Evolutionary conservation across 2,329 filamentous ascomycete species (phyloP), one percentile per base, ranked within the genome.

Genomic region (Botrytis elliptica): DNA sequence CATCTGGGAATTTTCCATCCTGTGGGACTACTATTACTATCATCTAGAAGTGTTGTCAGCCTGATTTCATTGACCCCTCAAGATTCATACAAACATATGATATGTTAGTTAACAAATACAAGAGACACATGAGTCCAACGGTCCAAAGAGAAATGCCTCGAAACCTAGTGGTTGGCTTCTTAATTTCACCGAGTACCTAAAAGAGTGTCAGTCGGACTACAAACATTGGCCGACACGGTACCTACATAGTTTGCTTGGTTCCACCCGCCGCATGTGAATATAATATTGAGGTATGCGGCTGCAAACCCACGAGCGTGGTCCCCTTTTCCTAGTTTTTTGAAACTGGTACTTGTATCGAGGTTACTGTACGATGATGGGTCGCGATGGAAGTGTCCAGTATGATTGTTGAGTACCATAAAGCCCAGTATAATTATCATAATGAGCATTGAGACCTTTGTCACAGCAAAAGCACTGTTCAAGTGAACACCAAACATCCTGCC

Each of bases 401-500:
- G 71, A 33, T 72, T 69, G 36, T 72, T 72, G 20, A 72, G 29
- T 12, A 69, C 64, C 40, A 72, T 49, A 9, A 77, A 76, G 18
- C 83, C 84, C 22, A 82, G 77, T 12, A 78, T 74, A 49, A 84
- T 81, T 57, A 88, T 85, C n/a, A 85, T 80, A 1, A 87, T 72
- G 2, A 89, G 82, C 4, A 88, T 84, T 46, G 81, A 76, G 2
- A 87, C 78, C 75, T 89, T 89, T 74, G 86, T 77, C 1, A 84
- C 78, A 4, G 86, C 86, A 42, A 89, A 81, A 25, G 82, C 49
- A 75, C 88, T 88, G 77, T 86, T 86, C 42, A 88, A 77, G 38
- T 81, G 78, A 60, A 88, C 86, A 4, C 87, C 87, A 3, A 84
- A 85, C 12, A 83, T 81, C 42, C 87, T 81, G 67, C 85, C 87